Evolutionary conservation across 148 eudicot genomes (phyloP).

Genomic region (Agrostemma githago): DNA sequence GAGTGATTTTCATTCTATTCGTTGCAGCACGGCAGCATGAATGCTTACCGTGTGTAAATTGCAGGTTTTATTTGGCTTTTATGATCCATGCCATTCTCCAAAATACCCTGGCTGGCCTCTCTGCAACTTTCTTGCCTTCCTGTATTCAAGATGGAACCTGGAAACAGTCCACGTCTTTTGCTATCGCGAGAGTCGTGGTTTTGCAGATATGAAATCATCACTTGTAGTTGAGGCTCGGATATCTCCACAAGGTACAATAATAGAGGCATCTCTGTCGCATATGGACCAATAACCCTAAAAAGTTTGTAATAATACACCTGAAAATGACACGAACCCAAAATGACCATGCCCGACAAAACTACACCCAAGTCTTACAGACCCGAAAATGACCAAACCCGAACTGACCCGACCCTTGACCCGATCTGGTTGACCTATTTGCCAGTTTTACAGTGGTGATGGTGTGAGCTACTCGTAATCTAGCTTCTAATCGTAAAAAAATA

Average conservation of each 20-base stretch:
- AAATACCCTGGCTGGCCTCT: slow-evolving; percentile 92
- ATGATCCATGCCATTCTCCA: slow-evolving; percentile 87
- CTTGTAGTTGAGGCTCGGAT: slow-evolving; percentile 74
- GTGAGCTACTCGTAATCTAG: not conserved
- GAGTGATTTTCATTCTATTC: not conserved
- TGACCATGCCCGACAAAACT: too few species aligned
- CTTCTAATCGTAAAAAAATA: slow-evolving; percentile 2
- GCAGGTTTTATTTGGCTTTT: slow-evolving; percentile 86
- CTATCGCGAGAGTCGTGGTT: slow-evolving; percentile 89
- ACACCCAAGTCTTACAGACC: too few species aligned
- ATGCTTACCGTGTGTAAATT: slow-evolving; percentile 14
- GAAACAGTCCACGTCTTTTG: slow-evolving; percentile 60
- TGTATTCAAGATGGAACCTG: slow-evolving; percentile 65
- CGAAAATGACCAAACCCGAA: too few species aligned
- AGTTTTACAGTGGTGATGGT: not conserved
- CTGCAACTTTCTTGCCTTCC: slow-evolving; percentile 66
- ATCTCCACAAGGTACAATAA: slow-evolving; percentile 71
- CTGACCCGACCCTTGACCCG: too few species aligned
- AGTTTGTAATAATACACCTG: too few species aligned
- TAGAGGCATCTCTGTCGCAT: slow-evolving; percentile 17
- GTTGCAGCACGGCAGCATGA: not conserved
- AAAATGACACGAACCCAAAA: too few species aligned
- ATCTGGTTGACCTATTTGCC: not conserved
- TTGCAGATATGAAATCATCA: slow-evolving; percentile 68
- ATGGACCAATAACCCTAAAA: too few species aligned